phyloP scores from a whole-genome alignment of 345 rosid species.

The Clausena lansium region DNA sequence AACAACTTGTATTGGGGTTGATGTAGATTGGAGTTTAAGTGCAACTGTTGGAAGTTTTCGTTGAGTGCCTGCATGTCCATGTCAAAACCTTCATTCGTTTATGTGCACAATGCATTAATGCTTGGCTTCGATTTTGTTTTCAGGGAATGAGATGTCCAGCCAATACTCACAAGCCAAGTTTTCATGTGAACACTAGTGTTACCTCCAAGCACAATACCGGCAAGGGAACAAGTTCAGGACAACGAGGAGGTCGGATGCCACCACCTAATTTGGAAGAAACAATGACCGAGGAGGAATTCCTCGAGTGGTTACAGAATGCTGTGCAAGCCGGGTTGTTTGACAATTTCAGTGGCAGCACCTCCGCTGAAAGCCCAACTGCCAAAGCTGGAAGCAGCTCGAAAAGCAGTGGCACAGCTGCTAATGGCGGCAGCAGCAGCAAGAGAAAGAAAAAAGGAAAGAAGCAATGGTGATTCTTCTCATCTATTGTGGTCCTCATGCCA shows the following conservation, averaged over 20 bases:
- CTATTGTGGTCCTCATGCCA: not conserved
- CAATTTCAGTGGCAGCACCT: conserved; percentile 31
- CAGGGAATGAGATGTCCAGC: conserved; percentile 98
- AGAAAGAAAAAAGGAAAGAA: conserved; percentile 83
- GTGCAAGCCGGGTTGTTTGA: conserved; percentile 76
- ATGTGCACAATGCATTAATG: not conserved
- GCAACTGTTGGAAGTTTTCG: not conserved
- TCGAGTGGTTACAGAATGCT: conserved; percentile 90
- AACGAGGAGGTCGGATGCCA: conserved; percentile 56
- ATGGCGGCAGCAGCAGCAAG: conserved; percentile 44
- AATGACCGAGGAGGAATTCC: conserved; percentile 87
- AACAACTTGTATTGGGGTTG: not conserved
- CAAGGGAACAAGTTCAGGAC: conserved; percentile 65
- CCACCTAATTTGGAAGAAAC: conserved; percentile 66
- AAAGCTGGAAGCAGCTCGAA: conserved; percentile 40
- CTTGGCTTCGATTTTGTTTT: conserved; percentile 18
- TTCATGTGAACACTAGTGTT: conserved; percentile 83
- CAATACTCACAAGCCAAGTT: conserved; percentile 94
- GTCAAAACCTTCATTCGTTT: not conserved
- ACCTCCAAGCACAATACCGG: conserved; percentile 45
- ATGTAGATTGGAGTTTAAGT: not conserved
- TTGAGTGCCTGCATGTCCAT: not conserved
- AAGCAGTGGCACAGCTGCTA: conserved; percentile 28
- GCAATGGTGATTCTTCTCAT: conserved; percentile 52
- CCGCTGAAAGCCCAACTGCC: conserved; percentile 40